Percentiles rank a stretch among this genome's conserved stretches.
These are phyloP conservation scores for Selaginella moellendorffii DNA, from an alignment of 75 land plant genomes.

Conservation along the genomic window DNA sequence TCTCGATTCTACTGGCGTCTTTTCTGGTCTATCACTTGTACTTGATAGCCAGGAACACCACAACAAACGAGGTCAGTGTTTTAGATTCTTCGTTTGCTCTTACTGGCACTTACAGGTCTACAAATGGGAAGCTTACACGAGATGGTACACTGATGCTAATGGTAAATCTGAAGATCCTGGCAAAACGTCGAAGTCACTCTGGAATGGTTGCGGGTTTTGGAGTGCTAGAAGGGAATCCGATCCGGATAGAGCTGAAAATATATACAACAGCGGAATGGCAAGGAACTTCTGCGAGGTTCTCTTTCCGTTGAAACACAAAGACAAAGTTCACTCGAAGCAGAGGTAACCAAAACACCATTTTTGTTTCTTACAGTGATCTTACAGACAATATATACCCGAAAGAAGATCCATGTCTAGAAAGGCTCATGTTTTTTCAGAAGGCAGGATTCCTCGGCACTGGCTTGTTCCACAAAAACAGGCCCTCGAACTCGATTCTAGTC, in stretches of 20 bases:
- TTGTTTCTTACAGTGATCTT: no score
- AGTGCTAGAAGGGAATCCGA: background rate
- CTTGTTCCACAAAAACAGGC: constrained; percentile 56
- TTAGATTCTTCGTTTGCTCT: background rate
- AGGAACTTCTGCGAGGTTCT: constrained; percentile 13
- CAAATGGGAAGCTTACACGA: constrained; percentile 57
- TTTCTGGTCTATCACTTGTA: constrained; percentile 71
- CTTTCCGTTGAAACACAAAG: no score
- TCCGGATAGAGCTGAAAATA: constrained; percentile 4
- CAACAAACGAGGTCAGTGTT: constrained; percentile 73
- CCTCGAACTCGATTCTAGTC: constrained; percentile 12
- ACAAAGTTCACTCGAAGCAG: no score
- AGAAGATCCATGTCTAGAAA: no score
- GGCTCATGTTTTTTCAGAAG: constrained; percentile 56
- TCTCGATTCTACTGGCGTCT: constrained; percentile 57
- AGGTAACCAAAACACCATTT: no score
- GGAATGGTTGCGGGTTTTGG: background rate
- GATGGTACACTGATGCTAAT: constrained; percentile 21
- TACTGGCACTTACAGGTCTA: constrained; percentile 29
- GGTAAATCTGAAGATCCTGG: background rate
- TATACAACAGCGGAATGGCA: constrained; percentile 11
- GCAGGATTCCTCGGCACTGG: constrained; percentile 49
- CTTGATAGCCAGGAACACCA: constrained; percentile 66
- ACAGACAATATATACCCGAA: no score
- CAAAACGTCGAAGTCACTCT: background rate